Percentiles rank a stretch among this genome's conserved stretches.
These are phyloP conservation scores for Xylaria sp. DNA, from an alignment of 2,329 filamentous ascomycete genomes.

Conservation along the genomic window DNA sequence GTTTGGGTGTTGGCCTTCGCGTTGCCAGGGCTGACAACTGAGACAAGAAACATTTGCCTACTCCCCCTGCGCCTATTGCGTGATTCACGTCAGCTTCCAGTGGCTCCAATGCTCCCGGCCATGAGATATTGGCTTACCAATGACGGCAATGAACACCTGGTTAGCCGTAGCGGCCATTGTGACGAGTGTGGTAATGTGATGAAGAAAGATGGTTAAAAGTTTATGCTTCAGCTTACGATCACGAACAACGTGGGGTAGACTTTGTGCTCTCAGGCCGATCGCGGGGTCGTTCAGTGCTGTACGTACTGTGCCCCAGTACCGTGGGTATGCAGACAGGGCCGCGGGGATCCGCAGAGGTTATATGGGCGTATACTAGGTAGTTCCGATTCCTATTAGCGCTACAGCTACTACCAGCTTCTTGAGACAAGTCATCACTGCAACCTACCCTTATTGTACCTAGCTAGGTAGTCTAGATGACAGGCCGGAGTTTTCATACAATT, in stretches of 20 bases:
- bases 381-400: too few species aligned
- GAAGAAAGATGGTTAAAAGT: background rate
- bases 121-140: constrained; percentile 39
- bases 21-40: constrained; percentile 75
- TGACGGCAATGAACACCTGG: constrained; percentile 59
- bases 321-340: too few species aligned
- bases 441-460: background rate
- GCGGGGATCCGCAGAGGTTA: too few species aligned
- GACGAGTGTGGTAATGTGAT: constrained; percentile 43
- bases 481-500: background rate
- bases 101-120: background rate
- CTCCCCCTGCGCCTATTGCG: constrained; percentile 80
- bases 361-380: too few species aligned
- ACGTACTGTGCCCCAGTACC: too few species aligned
- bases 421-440: too few species aligned
- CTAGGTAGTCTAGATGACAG: background rate
- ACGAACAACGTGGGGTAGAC: constrained; percentile 27
- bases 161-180: constrained; percentile 44
- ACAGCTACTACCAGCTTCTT: too few species aligned
- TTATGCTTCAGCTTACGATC: background rate
- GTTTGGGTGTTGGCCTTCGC: constrained; percentile 69
- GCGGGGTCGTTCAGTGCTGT: constrained; percentile 33
- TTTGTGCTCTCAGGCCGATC: constrained; percentile 34
- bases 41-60: constrained; percentile 86
- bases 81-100: constrained; percentile 19